Conservation (phyloP, 768 basidiomycete genomes). For the Tephrocybe sp. region DNA sequence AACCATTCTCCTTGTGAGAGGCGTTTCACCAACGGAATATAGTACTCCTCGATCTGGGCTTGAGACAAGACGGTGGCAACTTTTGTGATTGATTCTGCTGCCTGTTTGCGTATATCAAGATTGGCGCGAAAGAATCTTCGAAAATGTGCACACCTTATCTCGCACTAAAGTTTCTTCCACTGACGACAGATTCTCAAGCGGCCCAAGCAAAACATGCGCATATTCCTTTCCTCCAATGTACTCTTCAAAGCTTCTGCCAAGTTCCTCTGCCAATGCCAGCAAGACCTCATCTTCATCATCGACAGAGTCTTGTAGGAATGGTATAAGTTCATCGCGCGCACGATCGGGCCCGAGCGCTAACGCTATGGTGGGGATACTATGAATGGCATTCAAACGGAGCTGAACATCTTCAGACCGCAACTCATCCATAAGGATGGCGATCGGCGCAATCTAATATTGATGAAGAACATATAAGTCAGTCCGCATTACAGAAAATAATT, state of each 20-base stretch:
- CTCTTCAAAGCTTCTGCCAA: constrained; percentile 89
- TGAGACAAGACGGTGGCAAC: constrained; percentile 75
- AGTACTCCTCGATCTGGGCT: constrained; percentile 81
- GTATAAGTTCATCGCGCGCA: constrained; percentile 91
- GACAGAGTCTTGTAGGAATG: constrained; percentile 97
- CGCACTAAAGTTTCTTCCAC: constrained; percentile 98
- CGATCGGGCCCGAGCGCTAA: constrained; percentile 94
- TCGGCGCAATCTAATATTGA: constrained; percentile 74
- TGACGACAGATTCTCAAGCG: constrained; percentile 91
- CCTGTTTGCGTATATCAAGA: constrained; percentile 44
- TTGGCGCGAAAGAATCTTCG: constrained; percentile 7
- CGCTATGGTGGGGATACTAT: constrained; percentile 96
- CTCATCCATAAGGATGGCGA: constrained; percentile 97
- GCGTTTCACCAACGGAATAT: constrained; percentile 87
- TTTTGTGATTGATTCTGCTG: constrained; percentile 93
- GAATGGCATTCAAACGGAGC: constrained; percentile 92
- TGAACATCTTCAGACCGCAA: constrained; percentile 97
- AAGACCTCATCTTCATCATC: constrained; percentile 99
- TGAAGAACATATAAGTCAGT: constrained; percentile 5
- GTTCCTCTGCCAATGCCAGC: constrained; percentile 91
- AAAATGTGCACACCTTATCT: constrained; percentile 73
- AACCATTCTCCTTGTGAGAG: constrained; percentile 97
- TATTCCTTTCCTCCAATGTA: constrained; percentile 88
- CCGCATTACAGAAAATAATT: constrained; percentile 15
- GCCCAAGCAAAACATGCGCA: constrained; percentile 86